Conservation (phyloP, 169 alveolate genomes). For the Neospora caninum region DNA sequence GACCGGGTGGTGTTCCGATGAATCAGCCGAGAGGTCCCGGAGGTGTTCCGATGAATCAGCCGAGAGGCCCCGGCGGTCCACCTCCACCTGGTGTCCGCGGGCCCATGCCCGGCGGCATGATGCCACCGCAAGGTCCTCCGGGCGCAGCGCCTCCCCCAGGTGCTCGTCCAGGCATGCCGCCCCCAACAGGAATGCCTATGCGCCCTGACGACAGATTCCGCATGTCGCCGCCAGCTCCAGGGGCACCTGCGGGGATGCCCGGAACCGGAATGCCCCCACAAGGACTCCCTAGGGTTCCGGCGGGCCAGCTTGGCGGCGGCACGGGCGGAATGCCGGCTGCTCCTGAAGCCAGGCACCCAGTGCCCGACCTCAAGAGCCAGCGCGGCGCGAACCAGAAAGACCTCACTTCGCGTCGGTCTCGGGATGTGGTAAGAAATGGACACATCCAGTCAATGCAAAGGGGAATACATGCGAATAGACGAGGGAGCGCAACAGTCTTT, state of each 20-base stretch:
- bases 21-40: neutral
- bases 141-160: neutral
- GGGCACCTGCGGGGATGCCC: neutral
- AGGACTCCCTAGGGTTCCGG: neutral
- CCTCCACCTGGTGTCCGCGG: neutral
- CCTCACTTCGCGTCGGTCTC: neutral
- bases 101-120: neutral
- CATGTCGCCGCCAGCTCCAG: neutral
- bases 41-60: neutral
- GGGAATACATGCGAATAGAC: too few relatives aligned
- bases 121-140: neutral
- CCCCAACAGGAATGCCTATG: neutral
- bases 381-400: neutral
- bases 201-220: neutral
- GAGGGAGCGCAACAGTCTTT: too few relatives aligned
- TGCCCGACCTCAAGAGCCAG: neutral
- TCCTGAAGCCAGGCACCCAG: neutral
- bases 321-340: neutral
- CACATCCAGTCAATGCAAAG: too few relatives aligned
- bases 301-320: neutral
- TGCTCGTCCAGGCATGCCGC: neutral
- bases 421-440: neutral
- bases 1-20: neutral
- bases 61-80: neutral
- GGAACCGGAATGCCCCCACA: neutral